Evolutionary conservation across 106 monocot genomes (phyloP).

Genomic region (Dioscorea zingiberensis): DNA sequence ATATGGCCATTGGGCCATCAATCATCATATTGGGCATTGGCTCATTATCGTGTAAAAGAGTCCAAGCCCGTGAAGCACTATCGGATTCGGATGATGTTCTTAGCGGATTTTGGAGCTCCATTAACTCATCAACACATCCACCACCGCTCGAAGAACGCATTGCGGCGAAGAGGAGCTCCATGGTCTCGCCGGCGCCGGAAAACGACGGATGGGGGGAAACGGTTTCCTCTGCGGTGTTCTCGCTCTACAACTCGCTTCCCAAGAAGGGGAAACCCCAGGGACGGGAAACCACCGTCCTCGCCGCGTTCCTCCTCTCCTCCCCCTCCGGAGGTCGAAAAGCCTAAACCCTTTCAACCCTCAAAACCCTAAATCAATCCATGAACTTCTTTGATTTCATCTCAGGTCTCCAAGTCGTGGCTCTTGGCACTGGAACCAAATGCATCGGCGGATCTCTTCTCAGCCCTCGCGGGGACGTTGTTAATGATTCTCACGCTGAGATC

Average conservation of each 20-base stretch:
- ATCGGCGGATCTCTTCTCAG: conserved; percentile 73
- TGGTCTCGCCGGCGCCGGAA: not conserved
- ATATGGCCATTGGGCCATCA: no score
- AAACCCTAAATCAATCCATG: not conserved
- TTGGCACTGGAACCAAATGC: conserved; percentile 97
- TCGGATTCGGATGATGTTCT: no score
- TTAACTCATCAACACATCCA: no score
- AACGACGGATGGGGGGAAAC: conserved; percentile 42
- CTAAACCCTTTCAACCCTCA: not conserved
- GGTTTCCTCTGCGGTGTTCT: conserved; percentile 36
- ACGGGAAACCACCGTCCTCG: conserved; percentile 71
- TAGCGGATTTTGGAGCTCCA: no score
- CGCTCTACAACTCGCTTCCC: conserved; percentile 61
- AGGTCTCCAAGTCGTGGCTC: conserved; percentile 63
- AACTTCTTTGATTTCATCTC: not conserved
- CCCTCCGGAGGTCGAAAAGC: conserved; percentile 37
- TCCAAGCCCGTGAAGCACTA: no score
- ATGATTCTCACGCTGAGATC: conserved; percentile 93
- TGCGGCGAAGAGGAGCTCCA: not conserved
- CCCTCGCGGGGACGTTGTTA: conserved; percentile 74
- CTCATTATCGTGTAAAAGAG: no score
- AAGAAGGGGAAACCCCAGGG: conserved; percentile 99
- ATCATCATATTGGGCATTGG: no score
- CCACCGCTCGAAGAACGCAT: no score
- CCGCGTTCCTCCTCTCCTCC: conserved; percentile 81